Evolutionary conservation across 352 stramenopile genomes (phyloP).

Genomic region (Globisporangium acanthophoron): DNA sequence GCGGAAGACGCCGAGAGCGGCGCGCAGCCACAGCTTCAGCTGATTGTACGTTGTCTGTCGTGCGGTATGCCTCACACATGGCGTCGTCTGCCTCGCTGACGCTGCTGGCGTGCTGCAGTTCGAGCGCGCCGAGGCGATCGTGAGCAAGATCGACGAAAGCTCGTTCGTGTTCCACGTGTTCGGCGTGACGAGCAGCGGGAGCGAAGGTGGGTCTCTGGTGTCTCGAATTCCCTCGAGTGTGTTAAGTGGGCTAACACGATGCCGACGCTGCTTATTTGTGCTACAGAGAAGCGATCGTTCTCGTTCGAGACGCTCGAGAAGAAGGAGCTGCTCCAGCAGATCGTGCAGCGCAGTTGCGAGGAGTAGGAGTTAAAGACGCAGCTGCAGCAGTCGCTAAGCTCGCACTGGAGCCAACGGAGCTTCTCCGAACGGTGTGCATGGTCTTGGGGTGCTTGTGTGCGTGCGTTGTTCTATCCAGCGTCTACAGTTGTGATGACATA

Average conservation of each 20-base stretch:
- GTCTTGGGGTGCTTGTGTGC: not conserved
- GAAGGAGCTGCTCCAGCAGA: constrained; percentile 41
- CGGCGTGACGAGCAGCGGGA: constrained; percentile 37
- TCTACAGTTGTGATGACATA: not conserved
- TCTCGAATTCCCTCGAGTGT: not conserved
- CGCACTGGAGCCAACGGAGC: not conserved
- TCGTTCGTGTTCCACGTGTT: constrained; percentile 59
- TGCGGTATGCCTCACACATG: not conserved
- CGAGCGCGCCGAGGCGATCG: constrained; percentile 51
- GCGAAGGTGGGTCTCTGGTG: constrained; percentile 24
- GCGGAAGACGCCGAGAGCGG: constrained; percentile 65
- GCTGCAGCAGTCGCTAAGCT: not conserved
- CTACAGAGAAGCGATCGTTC: constrained; percentile 64
- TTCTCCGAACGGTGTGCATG: not conserved
- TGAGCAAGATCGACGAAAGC: constrained; percentile 56
- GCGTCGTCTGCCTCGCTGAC: not conserved
- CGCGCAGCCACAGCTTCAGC: constrained; percentile 37
- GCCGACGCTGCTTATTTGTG: not conserved
- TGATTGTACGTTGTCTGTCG: constrained; percentile 39
- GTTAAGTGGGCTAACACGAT: not conserved
- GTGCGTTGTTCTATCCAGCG: not conserved
- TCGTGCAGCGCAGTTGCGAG: constrained; percentile 41
- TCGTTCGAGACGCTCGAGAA: constrained; percentile 47
- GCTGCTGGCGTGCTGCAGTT: constrained; percentile 33
- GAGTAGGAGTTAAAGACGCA: not conserved